Conservation (phyloP, 176 grass and related monocot species). For the Cenchrus purpureus region DNA sequence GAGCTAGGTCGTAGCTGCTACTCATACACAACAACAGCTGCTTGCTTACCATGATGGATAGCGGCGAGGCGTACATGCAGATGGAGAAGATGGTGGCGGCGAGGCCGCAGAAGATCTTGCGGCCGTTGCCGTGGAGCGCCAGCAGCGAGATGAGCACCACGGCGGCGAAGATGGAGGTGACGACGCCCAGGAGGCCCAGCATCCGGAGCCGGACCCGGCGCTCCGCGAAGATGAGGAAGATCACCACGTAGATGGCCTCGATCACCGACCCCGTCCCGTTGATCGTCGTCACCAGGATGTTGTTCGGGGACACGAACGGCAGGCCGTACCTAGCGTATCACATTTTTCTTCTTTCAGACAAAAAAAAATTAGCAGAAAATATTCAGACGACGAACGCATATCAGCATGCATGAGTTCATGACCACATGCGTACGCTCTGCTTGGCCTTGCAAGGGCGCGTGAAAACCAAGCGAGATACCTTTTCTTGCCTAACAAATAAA, state of each 20-base stretch:
- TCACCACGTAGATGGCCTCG: conserved; percentile 86
- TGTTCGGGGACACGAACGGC: conserved; percentile 92
- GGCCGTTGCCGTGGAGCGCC: conserved; percentile 64
- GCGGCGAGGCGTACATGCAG: conserved; percentile 97
- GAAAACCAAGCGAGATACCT: background rate
- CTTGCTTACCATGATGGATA: conserved; percentile 85
- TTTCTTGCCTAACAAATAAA: conserved; percentile 21
- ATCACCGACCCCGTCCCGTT: conserved; percentile 79
- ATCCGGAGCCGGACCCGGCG: conserved; percentile 45
- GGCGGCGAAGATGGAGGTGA: conserved; percentile 57
- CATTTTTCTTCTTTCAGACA: background rate
- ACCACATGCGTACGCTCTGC: background rate
- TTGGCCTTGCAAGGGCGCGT: background rate
- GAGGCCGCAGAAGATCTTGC: conserved; percentile 92
- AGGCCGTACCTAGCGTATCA: conserved; percentile 64
- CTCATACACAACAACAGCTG: no score
- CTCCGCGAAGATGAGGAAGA: conserved; percentile 84
- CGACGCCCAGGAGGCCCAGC: conserved; percentile 64
- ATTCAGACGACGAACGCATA: background rate
- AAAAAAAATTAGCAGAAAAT: background rate
- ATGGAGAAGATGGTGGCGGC: conserved; percentile 92
- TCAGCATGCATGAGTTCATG: background rate
- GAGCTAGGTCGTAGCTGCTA: no score
- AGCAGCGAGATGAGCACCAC: conserved; percentile 79
- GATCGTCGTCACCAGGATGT: conserved; percentile 89